Evolutionary conservation across 2,329 filamentous ascomycete genomes (phyloP).

Genomic region (Bipolaris oryzae): DNA sequence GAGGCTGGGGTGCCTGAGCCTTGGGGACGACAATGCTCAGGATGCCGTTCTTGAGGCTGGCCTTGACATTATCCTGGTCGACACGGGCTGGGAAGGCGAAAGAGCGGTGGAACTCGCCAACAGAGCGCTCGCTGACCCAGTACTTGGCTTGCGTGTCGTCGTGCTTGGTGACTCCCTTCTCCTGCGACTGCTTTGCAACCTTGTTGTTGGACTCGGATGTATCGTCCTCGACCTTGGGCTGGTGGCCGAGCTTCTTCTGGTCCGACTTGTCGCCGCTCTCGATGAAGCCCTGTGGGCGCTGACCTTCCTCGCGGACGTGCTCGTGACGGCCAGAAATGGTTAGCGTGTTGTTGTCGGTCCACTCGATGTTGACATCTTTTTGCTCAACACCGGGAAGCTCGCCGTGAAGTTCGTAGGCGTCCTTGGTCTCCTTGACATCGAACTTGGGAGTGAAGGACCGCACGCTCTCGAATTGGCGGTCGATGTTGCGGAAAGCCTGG

Average conservation of each 20-base stretch:
- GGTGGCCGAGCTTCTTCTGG: conserved; percentile 35
- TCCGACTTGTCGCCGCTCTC: conserved; percentile 45
- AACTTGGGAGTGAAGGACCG: conserved; percentile 76
- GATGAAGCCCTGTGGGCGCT: conserved; percentile 56
- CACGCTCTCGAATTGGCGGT: conserved; percentile 37
- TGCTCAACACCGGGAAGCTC: conserved; percentile 78
- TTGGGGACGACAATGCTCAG: conserved; percentile 64
- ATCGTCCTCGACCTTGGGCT: conserved; percentile 71
- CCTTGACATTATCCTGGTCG: conserved; percentile 66
- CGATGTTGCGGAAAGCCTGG: conserved; percentile 36
- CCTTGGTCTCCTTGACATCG: conserved; percentile 73
- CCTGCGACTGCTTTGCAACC: conserved; percentile 37
- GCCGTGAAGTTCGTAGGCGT: conserved; percentile 76
- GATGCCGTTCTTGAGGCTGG: conserved; percentile 65
- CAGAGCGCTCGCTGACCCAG: conserved; percentile 69
- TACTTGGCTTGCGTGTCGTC: conserved; percentile 64
- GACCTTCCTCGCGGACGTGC: conserved; percentile 64
- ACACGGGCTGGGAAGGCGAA: conserved; percentile 65
- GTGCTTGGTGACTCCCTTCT: conserved; percentile 50
- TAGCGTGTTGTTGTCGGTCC: conserved; percentile 76
- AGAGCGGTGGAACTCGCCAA: conserved; percentile 64
- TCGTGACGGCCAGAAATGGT: conserved; percentile 73
- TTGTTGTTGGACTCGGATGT: conserved; percentile 31
- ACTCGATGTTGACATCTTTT: conserved; percentile 77
- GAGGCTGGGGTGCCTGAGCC: conserved; percentile 53